Evolutionary conservation across 345 rosid genomes (phyloP).

Genomic region (Brassica rapa): DNA sequence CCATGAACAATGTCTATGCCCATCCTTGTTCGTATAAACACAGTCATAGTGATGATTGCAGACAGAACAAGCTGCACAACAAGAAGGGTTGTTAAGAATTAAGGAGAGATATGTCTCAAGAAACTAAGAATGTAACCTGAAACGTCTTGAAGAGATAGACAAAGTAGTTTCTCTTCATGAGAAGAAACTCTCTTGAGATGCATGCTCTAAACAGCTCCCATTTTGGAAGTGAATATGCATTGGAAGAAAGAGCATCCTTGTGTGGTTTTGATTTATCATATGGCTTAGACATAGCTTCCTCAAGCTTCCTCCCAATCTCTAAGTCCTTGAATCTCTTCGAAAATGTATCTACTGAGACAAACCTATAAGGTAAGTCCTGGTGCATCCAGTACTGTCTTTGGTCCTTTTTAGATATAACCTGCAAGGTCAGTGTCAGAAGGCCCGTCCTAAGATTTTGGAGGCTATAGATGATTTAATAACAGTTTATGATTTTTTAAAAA

Average conservation of each 20-base stretch:
- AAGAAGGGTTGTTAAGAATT: slow-evolving; percentile 11
- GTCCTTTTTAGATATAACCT: slow-evolving; percentile 73
- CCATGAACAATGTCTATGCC: slow-evolving; percentile 65
- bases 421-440: not conserved
- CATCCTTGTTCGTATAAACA: slow-evolving; percentile 74
- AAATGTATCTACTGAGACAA: slow-evolving; percentile 60
- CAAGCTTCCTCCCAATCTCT: slow-evolving; percentile 61
- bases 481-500: too few relatives aligned
- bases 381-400: slow-evolving; percentile 80
- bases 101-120: not conserved
- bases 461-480: not conserved
- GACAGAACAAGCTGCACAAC: slow-evolving; percentile 55
- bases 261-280: slow-evolving; percentile 74
- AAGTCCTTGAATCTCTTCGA: slow-evolving; percentile 72
- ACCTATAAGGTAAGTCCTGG: slow-evolving; percentile 59
- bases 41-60: slow-evolving; percentile 59
- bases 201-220: slow-evolving; percentile 72
- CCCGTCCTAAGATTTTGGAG: not conserved
- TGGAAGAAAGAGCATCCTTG: slow-evolving; percentile 65
- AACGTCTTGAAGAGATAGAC: slow-evolving; percentile 61
- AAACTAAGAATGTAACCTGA: slow-evolving; percentile 40
- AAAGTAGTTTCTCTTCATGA: slow-evolving; percentile 90
- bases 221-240: slow-evolving; percentile 62
- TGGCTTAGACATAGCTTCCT: slow-evolving; percentile 68
- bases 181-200: slow-evolving; percentile 67